Base-by-base conservation (phyloP, 345 rosid species). In the Ceriops decandra region DNA sequence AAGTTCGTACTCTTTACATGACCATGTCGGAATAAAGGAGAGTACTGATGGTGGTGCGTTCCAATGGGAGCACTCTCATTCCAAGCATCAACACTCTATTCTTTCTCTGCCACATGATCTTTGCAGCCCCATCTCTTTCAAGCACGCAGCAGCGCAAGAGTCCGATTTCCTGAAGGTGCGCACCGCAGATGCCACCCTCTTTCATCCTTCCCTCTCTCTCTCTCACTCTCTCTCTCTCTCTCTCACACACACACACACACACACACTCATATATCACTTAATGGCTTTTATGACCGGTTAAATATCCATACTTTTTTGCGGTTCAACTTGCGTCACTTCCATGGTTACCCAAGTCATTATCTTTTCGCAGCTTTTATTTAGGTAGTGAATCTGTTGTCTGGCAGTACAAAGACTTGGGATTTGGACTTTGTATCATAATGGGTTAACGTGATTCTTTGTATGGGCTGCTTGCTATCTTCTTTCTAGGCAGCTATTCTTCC, bases 91-190 rank as follows among this genome's bases (percentile, higher is more conserved):
- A 65, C 57, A 83, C 52, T 56, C 13, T 16, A 56, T 6, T 56
- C 72, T 77, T 51, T 66, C 77, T 68, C 62, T 33, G 51, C 72
- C 77, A 32, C 79, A n/a, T 32, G 71, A 72, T 77, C 61, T 63
- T 59, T 69, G 17, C 67, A 57, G 21, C 68, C 47, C 66, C 53
- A 62, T 35, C 66, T n/a, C 72, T 30, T 57, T 60, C 33, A 74
- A 72, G 64, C 47, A 72, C 69, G 63, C 72, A 8, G 63, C 76
- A 16, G 57, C 52, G 52, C 57, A 69, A 74, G 78, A 67, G 31
- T 77, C 89, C 64, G 84, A 76, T 73, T 52, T 75, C 62, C 76
- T 70, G 28, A 57, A 81, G 93, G 93, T 88, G 76, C 32, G 20
- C 30, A 16, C 0, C 1, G 57, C 6, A 30, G 30, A 49, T 33